phyloP scores from a whole-genome alignment of 2,329 filamentous ascomycete genomes.

The Nemania serpens region DNA sequence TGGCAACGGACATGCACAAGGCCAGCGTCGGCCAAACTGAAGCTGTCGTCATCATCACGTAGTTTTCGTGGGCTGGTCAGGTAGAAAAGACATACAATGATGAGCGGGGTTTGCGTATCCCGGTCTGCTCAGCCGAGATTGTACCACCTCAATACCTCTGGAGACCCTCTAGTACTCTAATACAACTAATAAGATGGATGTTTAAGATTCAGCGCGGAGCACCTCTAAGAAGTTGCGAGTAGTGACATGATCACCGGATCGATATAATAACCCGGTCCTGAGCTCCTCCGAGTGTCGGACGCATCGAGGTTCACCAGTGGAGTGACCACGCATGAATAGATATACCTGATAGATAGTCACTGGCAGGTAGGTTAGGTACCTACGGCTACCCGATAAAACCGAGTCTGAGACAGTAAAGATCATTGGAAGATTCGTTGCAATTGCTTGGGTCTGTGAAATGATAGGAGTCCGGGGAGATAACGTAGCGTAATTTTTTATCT shows the following conservation, averaged over 20 bases:
- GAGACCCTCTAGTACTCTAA: not conserved
- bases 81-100: not conserved
- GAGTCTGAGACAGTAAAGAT: not conserved
- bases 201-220: not conserved
- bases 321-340: conserved; percentile 16
- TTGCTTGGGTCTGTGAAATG: conserved; percentile 19
- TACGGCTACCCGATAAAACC: not conserved
- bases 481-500: conserved; percentile 29
- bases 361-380: not conserved
- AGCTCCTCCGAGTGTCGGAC: conserved; percentile 34
- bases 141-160: not conserved
- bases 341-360: conserved; percentile 26
- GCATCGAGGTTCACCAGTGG: conserved; percentile 23
- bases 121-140: not conserved
- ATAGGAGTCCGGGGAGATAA: conserved; percentile 32
- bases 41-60: conserved; percentile 24
- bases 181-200: not conserved
- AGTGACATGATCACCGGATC: not conserved
- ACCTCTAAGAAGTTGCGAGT: not conserved
- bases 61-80: not conserved
- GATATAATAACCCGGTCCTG: conserved; percentile 8
- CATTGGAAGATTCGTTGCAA: conserved; percentile 4
- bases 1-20: conserved; percentile 30
- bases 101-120: not conserved
- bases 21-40: conserved; percentile 31